Evolutionary conservation across 2,329 filamentous ascomycete species (phyloP), one percentile per base, ranked within the genome.

Genomic region (Lachnellula willkommii): DNA sequence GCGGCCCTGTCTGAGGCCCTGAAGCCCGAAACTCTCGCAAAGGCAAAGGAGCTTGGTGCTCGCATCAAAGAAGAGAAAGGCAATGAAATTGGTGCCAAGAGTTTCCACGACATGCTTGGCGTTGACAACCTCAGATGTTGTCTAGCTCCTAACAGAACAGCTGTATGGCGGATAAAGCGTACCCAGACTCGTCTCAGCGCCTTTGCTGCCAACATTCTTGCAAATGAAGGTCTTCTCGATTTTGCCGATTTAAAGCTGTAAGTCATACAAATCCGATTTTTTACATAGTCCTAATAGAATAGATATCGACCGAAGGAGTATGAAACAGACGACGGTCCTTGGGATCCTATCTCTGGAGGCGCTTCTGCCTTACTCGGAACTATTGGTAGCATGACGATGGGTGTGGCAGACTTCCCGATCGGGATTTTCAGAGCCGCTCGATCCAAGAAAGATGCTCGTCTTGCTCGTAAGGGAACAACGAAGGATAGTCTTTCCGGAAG

Each of bases 281-380:
- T 28, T 20, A 43, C 11, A 28, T 15, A n/a, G 2, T 17, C 32
- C 32, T 55, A 64, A 36, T 61, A 24, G 28, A 28, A 37, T 47
- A 78, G 77, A 15, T 79, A 79, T 56, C 78, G 81, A 28, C 65
- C 79, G 8, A 70, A 73, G 57, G 89, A 95, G 68, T 90, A 93
- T 69, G 83, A 87, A 60, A 89, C 88, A 0, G 88, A 90, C 56
- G 83, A 87, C 35, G 87, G 91, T 46, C 90, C 90, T 0, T 84
- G 82, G 65, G 90, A 94, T 61, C 90, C 90, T 0, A 81, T 95
- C 24, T 85, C 87, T 14, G 90, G 89, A 20, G 88, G 84, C 15
- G 85, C 90, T 0, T 82, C 84, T 46, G 89, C 91, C 0, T 73
- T 96, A 1, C 75, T 95, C n/a, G 88, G 88, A 5, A 93, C 92